Base-by-base conservation (phyloP, 208 protist genomes). In the Trypanosoma rangeli region DNA sequence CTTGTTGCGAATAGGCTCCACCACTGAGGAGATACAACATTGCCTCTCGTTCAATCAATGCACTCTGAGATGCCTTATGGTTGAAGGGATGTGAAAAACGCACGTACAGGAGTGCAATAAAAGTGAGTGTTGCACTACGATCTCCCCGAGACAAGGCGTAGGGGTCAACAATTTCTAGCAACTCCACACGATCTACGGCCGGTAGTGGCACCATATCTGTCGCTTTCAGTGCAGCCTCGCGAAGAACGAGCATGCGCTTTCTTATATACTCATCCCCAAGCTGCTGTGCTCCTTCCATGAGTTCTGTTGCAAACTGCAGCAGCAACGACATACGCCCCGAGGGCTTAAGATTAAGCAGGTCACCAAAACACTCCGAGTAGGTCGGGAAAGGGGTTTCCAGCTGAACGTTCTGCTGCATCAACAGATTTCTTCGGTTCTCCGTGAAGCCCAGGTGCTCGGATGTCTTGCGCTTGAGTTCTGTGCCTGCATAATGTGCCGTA, bases 61-160 rank as follows among this genome's bases (percentile, higher is more conserved):
- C 88, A 73, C 80, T 84, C 55, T 86, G 77, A 22, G 68, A 78
- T 35, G 79, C 82, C 66, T 96, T 96, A 77, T 96, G 91, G 66
- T 96, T 89, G 72, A 96, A 96, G 13, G 91, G 87, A 61, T 96
- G 89, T 10, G 91, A 56, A 59, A 96, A 96, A 58, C 91, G 86
- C 10, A 85, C 79, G 78, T 96, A 96, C 28, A 96, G 75, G n/a
- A 96, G 79, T 12, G 89, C 80, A 20, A 96, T 26, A 56, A 96
- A 73, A 7, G 91, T 96, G 54, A 94, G 60, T 13, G 85, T 57
- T 1, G 89, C 68, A 46, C 76, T 57, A 3, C 79, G 74, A 78
- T 93, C 88, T 29, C 91, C 91, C 37, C 79, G 73, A 29, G 83
- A 74, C 24, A 96, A 63, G 10, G 87, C 82, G 65, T 90, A 84